Percentiles rank a stretch among this genome's conserved stretches.
phyloP scores from a whole-genome alignment of 805 yeast species.

The Yamadazyma scolyti region DNA sequence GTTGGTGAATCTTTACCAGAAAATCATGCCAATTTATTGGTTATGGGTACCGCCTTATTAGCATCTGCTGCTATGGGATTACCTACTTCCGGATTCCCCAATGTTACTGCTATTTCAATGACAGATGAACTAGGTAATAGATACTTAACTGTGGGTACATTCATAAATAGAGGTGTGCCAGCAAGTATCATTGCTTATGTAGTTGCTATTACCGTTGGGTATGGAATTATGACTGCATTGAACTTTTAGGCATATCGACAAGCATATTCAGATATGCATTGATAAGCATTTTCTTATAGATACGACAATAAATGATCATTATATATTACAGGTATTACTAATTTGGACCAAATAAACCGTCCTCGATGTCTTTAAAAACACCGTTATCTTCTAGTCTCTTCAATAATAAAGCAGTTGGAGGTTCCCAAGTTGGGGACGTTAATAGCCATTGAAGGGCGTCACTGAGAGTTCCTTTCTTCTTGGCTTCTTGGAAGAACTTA shows the following conservation, averaged over 20 bases:
- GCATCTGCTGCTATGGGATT: constrained; percentile 45
- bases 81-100: constrained; percentile 44
- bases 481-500: constrained; percentile 17
- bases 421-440: constrained; percentile 26
- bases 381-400: constrained; percentile 28
- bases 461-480: constrained; percentile 19
- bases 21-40: constrained; percentile 36
- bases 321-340: too few species aligned
- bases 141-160: constrained; percentile 38
- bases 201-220: constrained; percentile 34
- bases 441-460: constrained; percentile 21
- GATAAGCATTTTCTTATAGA: too few species aligned
- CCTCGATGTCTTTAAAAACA: constrained; percentile 23
- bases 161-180: constrained; percentile 42
- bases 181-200: constrained; percentile 35
- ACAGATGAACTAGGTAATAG: constrained; percentile 39
- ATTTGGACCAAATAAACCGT: constrained; percentile 25
- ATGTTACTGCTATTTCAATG: constrained; percentile 42
- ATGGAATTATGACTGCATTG: constrained; percentile 34
- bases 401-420: constrained; percentile 28
- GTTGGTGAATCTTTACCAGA: constrained; percentile 34
- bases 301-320: too few species aligned
- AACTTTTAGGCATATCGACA: constrained; percentile 16
- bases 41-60: constrained; percentile 40
- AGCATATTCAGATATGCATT: too few species aligned